A percentile compares a stretch with the other conserved stretches of the same genome.
Evolutionary conservation across 1,139 yeast species (phyloP).

Genomic region (Suhomyces panamericanus): DNA sequence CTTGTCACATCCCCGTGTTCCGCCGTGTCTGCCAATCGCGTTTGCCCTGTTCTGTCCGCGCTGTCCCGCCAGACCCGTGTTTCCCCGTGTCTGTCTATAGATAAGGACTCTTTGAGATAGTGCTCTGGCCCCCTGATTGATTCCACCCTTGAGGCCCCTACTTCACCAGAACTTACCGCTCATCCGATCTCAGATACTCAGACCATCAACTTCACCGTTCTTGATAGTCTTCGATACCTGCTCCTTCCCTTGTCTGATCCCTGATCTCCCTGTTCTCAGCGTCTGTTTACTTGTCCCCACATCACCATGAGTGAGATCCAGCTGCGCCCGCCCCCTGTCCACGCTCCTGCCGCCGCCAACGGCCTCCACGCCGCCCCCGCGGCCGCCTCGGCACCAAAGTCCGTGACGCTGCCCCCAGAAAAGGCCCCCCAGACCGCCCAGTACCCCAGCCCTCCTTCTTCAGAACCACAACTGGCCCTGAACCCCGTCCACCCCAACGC

Average conservation of each 20-base stretch:
- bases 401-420: slow-evolving; percentile 9
- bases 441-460: slow-evolving; percentile 7
- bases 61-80: neutral
- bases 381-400: slow-evolving; percentile 10
- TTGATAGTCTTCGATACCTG: too few relatives aligned
- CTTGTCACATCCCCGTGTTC: neutral
- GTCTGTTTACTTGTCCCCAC: neutral
- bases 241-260: too few relatives aligned
- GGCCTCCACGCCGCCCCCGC: slow-evolving; percentile 8
- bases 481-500: slow-evolving; percentile 29
- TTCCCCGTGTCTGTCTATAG: neutral
- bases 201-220: too few relatives aligned
- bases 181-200: too few relatives aligned
- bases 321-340: slow-evolving; percentile 26
- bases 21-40: neutral
- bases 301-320: slow-evolving; percentile 35
- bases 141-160: too few relatives aligned
- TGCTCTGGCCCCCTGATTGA: too few relatives aligned
- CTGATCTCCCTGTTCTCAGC: neutral
- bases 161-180: too few relatives aligned
- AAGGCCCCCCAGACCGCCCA: slow-evolving; percentile 1
- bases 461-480: slow-evolving; percentile 4
- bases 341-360: slow-evolving; percentile 8
- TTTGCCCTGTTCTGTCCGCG: too few relatives aligned
- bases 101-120: too few relatives aligned